phyloP scores from a whole-genome alignment of 768 basidiomycete genomes.

The Agaricus blazei region DNA sequence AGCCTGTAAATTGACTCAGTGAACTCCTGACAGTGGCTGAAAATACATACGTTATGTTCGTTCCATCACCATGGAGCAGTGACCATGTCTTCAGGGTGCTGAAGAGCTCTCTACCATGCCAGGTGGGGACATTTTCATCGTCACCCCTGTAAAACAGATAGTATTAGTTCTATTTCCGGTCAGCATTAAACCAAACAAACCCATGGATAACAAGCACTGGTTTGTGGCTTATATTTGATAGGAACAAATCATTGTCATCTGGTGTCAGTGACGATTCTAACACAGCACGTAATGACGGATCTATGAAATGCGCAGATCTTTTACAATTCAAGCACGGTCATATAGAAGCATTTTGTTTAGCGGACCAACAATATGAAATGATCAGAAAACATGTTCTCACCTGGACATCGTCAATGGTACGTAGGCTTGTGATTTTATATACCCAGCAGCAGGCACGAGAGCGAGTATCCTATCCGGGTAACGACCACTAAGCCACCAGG shows the following conservation, averaged over 20 bases:
- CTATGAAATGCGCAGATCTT: slow-evolving; percentile 71
- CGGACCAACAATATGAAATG: neutral
- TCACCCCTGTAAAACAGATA: slow-evolving; percentile 43
- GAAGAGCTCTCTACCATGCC: slow-evolving; percentile 72
- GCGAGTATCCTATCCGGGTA: slow-evolving; percentile 73
- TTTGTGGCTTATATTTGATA: slow-evolving; percentile 69
- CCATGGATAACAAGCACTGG: slow-evolving; percentile 78
- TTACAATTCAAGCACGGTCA: neutral
- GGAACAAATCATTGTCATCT: slow-evolving; percentile 84
- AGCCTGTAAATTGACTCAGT: neutral
- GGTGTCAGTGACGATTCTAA: slow-evolving; percentile 71
- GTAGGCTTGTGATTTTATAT: slow-evolving; percentile 86
- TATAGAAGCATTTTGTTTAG: neutral
- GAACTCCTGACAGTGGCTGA: neutral
- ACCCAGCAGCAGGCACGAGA: slow-evolving; percentile 75
- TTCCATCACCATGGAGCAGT: slow-evolving; percentile 25
- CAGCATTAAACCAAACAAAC: slow-evolving; percentile 23
- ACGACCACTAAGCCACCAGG: slow-evolving; percentile 73
- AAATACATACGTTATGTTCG: slow-evolving; percentile 45
- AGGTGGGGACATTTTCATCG: slow-evolving; percentile 85
- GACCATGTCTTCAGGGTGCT: slow-evolving; percentile 54
- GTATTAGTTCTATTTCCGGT: neutral
- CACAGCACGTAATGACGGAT: slow-evolving; percentile 67
- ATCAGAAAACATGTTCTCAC: slow-evolving; percentile 19
- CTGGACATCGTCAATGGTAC: slow-evolving; percentile 67